Percentiles rank a stretch among this genome's conserved stretches.
phyloP scores from a whole-genome alignment of 139 green algal genomes.

The Trebouxia sp. region DNA sequence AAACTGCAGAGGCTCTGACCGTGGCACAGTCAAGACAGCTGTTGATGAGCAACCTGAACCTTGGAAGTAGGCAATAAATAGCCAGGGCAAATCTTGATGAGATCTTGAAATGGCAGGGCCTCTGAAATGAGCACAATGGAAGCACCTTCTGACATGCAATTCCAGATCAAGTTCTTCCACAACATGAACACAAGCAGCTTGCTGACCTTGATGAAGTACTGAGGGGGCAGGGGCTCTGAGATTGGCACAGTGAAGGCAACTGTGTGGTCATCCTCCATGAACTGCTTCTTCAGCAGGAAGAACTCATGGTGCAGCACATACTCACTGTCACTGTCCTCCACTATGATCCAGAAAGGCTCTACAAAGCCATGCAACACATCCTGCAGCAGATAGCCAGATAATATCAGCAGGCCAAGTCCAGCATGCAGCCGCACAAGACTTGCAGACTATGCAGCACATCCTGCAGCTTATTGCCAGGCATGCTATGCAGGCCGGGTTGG shows the following conservation, averaged over 20 bases:
- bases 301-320: slow-evolving; percentile 93
- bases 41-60: too few species aligned
- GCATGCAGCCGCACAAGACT: too few species aligned
- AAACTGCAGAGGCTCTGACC: too few species aligned
- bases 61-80: too few species aligned
- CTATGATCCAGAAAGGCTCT: slow-evolving; percentile 96
- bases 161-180: background rate
- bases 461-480: too few species aligned
- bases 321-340: slow-evolving; percentile 89
- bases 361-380: slow-evolving; percentile 87
- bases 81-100: too few species aligned
- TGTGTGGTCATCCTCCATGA: slow-evolving; percentile 81
- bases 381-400: slow-evolving; percentile 30
- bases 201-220: slow-evolving; percentile 90
- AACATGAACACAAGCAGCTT: background rate
- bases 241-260: slow-evolving; percentile 95
- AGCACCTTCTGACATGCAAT: background rate
- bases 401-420: too few species aligned
- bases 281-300: slow-evolving; percentile 89
- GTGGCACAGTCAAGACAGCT: too few species aligned
- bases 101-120: too few species aligned
- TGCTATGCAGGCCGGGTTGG: too few species aligned
- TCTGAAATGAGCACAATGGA: too few species aligned
- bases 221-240: slow-evolving; percentile 91
- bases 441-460: too few species aligned